phyloP scores from a whole-genome alignment of 495 filamentous ascomycete genomes.

The Xylaria sp. region DNA sequence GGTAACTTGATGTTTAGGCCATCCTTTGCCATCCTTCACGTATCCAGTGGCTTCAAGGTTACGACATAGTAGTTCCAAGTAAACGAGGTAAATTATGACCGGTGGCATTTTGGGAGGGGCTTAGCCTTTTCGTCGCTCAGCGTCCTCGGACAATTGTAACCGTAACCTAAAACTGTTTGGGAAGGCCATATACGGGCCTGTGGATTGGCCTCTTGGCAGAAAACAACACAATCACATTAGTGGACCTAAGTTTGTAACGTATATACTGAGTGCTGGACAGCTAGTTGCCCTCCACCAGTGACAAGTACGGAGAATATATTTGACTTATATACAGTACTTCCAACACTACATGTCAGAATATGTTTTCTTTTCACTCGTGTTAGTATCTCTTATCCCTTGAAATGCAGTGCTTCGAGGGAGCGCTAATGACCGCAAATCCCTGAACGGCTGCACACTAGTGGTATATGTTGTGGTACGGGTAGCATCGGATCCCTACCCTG shows the following conservation, averaged over 20 bases:
- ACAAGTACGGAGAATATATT: too few relatives aligned
- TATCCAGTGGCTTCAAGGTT: neutral
- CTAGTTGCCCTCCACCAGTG: too few relatives aligned
- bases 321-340: neutral
- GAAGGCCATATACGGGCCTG: neutral
- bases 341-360: neutral
- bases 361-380: neutral
- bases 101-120: neutral
- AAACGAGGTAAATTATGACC: conserved; percentile 8
- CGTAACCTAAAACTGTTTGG: neutral
- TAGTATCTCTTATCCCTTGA: neutral
- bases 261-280: too few relatives aligned
- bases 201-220: neutral
- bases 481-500: neutral
- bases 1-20: neutral
- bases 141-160: neutral
- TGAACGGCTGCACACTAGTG: neutral
- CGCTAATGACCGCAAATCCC: neutral
- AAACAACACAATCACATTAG: too few relatives aligned
- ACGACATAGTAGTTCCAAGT: too few relatives aligned
- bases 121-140: neutral
- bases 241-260: neutral
- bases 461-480: neutral
- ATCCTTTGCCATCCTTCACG: neutral
- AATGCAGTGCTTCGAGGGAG: neutral